Percentiles rank a stretch among this genome's conserved stretches.
Evolutionary conservation across 768 basidiomycete species (phyloP).

Genomic region (Lentinula boryana): DNA sequence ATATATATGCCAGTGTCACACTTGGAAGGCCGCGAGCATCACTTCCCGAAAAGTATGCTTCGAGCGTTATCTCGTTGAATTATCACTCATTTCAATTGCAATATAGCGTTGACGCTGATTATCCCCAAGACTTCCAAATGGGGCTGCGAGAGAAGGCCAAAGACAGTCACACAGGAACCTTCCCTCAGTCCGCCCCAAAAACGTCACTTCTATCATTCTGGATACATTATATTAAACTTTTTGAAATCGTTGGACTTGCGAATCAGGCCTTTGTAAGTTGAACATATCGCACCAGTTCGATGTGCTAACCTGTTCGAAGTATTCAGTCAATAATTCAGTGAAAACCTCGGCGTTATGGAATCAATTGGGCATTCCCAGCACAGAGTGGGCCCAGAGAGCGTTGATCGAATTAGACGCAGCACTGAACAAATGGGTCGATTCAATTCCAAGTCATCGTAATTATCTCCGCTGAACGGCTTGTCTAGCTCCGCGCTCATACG

Average conservation of each 20-base stretch:
- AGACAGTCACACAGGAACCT: background rate
- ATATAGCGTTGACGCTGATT: background rate
- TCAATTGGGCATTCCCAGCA: background rate
- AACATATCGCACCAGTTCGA: too few relatives aligned
- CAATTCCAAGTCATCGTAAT: slow-evolving; percentile 35
- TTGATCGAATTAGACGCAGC: slow-evolving; percentile 32
- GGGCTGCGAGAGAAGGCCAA: background rate
- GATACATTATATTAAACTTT: slow-evolving; percentile 34
- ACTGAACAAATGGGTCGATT: slow-evolving; percentile 53
- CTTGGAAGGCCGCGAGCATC: background rate
- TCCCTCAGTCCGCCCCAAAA: background rate
- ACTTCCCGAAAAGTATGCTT: background rate
- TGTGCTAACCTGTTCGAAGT: background rate
- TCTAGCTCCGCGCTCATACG: background rate
- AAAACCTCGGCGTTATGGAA: background rate
- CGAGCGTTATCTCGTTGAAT: background rate
- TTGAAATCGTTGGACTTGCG: slow-evolving; percentile 41
- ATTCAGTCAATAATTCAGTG: background rate
- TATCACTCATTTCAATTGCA: background rate
- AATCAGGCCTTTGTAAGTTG: slow-evolving; percentile 40
- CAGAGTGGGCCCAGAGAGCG: background rate
- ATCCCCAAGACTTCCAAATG: background rate
- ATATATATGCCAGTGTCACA: background rate
- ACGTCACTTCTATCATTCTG: slow-evolving; percentile 20
- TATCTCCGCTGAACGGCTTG: background rate